Evolutionary conservation across 2,329 filamentous ascomycete species (phyloP), one percentile per base, ranked within the genome.

Genomic region (Dendryphion nanum): DNA sequence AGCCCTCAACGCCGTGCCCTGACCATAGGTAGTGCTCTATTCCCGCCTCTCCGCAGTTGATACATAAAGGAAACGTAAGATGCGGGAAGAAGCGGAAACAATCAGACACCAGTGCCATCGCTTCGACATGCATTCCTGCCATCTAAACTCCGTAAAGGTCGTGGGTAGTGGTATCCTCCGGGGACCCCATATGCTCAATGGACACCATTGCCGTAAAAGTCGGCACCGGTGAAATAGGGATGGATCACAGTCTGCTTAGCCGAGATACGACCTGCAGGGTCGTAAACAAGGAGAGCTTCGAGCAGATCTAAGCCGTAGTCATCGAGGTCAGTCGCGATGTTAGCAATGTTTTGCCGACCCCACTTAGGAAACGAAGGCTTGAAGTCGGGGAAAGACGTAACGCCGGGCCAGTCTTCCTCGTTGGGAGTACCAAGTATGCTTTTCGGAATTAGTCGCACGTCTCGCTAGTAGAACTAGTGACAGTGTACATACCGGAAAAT

Each of bases 311-410:
- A 73, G 17, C 85, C 85, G 17, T 75, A 67, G 2, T 86, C 80
- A 50, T 94, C 86, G 32, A 95, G 77, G 37, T 77, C 83, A 30
- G 79, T 78, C 57, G 89, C 86, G 23, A 93, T 74, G 18, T 79
- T 71, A 33, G 75, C 73, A 17, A 77, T 75, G 42, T 78, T 75
- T 58, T 89, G 84, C 40, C 87, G 81, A 54, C 78, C 76, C 89
- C 89, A 95, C 70, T 94, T 94, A 49, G 89, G 89, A 70, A 95
- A 95, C 3, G 86, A 90, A 18, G 85, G 67, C 69, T 95, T 95
- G 77, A 89, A 95, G 67, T 95, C 90, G 29, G 89, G 89, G 71
- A 94, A 94, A 6, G 86, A 89, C n/a, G 88, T 93, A 41, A 95
- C 89, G 44, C 89, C 89, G 20, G 89, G 89, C 89, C 89, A 95